phyloP scores from a whole-genome alignment of 345 rosid species.

The Sisymbrium altissimum region DNA sequence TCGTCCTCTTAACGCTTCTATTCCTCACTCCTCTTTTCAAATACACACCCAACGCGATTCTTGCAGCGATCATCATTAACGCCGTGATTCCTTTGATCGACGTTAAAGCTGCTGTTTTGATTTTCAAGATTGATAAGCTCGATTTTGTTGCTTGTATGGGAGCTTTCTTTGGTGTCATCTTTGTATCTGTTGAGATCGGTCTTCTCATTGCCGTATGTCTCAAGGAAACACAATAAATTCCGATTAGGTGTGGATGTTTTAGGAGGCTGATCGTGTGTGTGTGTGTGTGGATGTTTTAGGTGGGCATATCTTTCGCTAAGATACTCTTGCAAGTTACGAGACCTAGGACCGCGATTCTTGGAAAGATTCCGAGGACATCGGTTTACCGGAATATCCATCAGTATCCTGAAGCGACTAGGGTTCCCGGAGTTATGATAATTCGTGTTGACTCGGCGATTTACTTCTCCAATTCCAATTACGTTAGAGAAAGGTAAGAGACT shows the following conservation, averaged over 20 bases:
- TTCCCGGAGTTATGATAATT: conserved; percentile 62
- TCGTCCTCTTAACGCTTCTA: conserved; percentile 54
- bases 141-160: conserved; percentile 75
- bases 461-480: conserved; percentile 81
- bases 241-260: neutral
- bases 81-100: conserved; percentile 67
- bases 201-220: conserved; percentile 57
- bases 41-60: conserved; percentile 70
- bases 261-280: conserved; percentile 38
- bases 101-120: conserved; percentile 44
- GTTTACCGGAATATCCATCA: conserved; percentile 67
- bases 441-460: conserved; percentile 86
- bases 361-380: conserved; percentile 61
- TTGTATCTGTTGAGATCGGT: conserved; percentile 61
- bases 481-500: conserved; percentile 56
- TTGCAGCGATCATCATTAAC: conserved; percentile 64
- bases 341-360: conserved; percentile 73
- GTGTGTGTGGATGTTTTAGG: conserved; percentile 36
- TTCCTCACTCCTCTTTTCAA: conserved; percentile 68
- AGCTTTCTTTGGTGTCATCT: conserved; percentile 78
- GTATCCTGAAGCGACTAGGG: conserved; percentile 69
- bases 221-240: neutral
- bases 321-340: conserved; percentile 86
- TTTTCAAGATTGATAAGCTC: conserved; percentile 79
- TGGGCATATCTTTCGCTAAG: conserved; percentile 74